A percentile compares a stretch with the other conserved stretches of the same genome.
Conservation (phyloP, 2,329 filamentous ascomycete species). For the Calonectria hongkongensis region DNA sequence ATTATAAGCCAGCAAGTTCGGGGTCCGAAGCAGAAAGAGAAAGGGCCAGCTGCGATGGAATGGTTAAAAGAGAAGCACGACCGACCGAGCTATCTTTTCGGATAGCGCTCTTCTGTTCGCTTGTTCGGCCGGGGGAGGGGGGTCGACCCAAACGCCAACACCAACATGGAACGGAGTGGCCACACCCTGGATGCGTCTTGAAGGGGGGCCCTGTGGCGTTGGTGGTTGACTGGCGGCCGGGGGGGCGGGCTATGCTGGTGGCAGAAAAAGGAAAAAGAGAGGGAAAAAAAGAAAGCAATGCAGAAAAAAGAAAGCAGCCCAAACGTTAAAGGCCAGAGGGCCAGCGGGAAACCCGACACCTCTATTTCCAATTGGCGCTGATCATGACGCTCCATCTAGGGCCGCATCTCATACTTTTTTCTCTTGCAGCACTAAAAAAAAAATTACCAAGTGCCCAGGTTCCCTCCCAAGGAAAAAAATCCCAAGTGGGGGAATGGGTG, state of each 20-base stretch:
- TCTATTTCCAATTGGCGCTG: slow-evolving; percentile 13
- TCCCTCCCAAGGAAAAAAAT: neutral
- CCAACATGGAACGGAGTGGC: slow-evolving; percentile 24
- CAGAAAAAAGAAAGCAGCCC: slow-evolving; percentile 12
- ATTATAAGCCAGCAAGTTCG: slow-evolving; percentile 15
- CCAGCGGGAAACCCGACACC: neutral
- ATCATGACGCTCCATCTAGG: slow-evolving; percentile 1
- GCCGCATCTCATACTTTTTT: slow-evolving; percentile 10
- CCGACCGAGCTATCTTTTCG: slow-evolving; percentile 39
- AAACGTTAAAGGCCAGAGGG: slow-evolving; percentile 11
- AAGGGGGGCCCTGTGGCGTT: slow-evolving; percentile 11
- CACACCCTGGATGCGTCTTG: slow-evolving; percentile 19
- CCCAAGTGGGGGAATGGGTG: slow-evolving; percentile 41
- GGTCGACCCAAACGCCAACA: slow-evolving; percentile 22
- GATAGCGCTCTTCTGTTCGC: slow-evolving; percentile 25
- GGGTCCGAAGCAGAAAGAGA: slow-evolving; percentile 19
- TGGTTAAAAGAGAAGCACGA: slow-evolving; percentile 38
- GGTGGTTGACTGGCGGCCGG: slow-evolving; percentile 6
- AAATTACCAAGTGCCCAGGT: neutral
- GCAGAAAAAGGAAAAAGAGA: neutral
- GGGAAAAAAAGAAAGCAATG: slow-evolving; percentile 19
- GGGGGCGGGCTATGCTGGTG: slow-evolving; percentile 4
- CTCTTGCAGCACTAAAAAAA: neutral
- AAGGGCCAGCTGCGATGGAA: slow-evolving; percentile 37
- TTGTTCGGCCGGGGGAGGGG: slow-evolving; percentile 24